Base-by-base conservation (phyloP, 1,139 yeast species). In the Pichia sp. region DNA sequence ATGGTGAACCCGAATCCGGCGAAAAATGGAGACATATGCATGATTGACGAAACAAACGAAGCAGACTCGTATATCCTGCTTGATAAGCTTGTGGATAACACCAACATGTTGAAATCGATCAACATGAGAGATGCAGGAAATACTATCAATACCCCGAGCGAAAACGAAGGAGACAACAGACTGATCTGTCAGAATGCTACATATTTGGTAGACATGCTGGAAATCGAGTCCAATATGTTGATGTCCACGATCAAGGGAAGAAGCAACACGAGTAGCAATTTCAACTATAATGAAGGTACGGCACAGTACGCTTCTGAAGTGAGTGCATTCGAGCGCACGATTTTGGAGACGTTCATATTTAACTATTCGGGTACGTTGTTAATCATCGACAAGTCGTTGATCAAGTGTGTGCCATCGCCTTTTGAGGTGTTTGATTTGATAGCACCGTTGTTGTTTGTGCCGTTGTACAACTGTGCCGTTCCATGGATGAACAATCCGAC, bases 401-500 rank as follows among this genome's bases (percentile, higher is more conserved):
- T 60, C 2, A 45, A 53, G 2, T 49, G 51, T 32, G 40, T 62
- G 20, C 58, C 61, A 7, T 63, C 67, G 2, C 67, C 68, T 9
- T 63, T 59, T 51, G 57, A 58, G n/a, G 54, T 63, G 2, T 63
- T 57, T 40, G 53, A 55, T 4, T 49, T 53, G 20, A 51, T 62
- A 35, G 46, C 55, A 18, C 57, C 53, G 12, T 51, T 52, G n/a
- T 44, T 62, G 14, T 50, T 45, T 5, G 52, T 43, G 12, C 59
- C 58, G 20, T 46, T 65, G 9, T 60, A 53, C 40, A 42, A 58
- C 22, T 60, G 64, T 40, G 60, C 61, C 1, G 63, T 57, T 11
- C 60, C 60, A 12, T 63, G 67, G 67, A 63, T 64, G 67, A 64
- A 64, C 44, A 59, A 64, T 41, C 67, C 68, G 4, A 60, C 61